Evolutionary conservation across 768 basidiomycete species (phyloP).

Genomic region (Lepiota venenata): DNA sequence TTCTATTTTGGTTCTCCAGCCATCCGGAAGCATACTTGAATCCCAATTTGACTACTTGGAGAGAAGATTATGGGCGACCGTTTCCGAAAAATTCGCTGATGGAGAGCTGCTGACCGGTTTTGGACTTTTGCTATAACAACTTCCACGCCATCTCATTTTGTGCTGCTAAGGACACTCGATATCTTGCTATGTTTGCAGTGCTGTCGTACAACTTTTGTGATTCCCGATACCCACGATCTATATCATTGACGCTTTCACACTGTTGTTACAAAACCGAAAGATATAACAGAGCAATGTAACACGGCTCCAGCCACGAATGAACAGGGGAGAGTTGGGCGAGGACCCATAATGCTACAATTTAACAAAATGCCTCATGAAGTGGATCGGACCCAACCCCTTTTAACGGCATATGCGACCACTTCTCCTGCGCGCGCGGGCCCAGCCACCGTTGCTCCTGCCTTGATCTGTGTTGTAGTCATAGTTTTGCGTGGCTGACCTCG

Average conservation of each 20-base stretch:
- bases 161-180: neutral
- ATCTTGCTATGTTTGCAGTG: neutral
- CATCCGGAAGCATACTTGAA: slow-evolving; percentile 69
- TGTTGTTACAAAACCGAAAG: neutral
- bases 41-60: slow-evolving; percentile 47
- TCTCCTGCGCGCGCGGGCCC: slow-evolving; percentile 52
- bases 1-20: slow-evolving; percentile 18
- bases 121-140: slow-evolving; percentile 23
- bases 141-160: neutral
- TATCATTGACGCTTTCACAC: no score
- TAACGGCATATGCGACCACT: slow-evolving; percentile 57
- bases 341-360: neutral
- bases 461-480: slow-evolving; percentile 7
- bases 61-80: slow-evolving; percentile 39
- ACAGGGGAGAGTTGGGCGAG: neutral
- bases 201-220: neutral
- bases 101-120: neutral
- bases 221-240: neutral
- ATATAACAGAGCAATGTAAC: neutral
- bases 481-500: slow-evolving; percentile 37
- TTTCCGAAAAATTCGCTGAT: slow-evolving; percentile 53
- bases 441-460: neutral
- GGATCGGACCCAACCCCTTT: slow-evolving; percentile 56
- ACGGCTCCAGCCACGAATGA: neutral
- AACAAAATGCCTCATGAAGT: slow-evolving; percentile 3